A percentile compares a stretch with the other conserved stretches of the same genome.
Conservation (phyloP, 768 basidiomycete genomes). For the Lenzites betulinus region DNA sequence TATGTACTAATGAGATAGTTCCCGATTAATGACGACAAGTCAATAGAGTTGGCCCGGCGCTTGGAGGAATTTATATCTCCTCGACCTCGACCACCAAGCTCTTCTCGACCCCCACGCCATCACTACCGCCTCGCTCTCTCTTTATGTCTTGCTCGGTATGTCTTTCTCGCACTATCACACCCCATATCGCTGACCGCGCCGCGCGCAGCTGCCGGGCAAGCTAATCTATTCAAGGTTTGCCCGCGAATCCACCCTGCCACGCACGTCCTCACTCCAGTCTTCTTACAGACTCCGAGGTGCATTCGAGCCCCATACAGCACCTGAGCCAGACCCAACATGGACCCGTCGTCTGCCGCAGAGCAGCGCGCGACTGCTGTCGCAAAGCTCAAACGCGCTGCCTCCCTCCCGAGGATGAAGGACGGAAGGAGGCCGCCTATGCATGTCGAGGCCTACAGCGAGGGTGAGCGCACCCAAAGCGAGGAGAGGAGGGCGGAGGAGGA, state of each 20-base stretch:
- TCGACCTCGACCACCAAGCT: constrained; percentile 4
- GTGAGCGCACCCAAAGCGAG: constrained; percentile 55
- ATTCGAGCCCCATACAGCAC: constrained; percentile 22
- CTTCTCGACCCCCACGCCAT: constrained; percentile 4
- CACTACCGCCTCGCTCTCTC: constrained; percentile 3
- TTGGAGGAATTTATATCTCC: too few species aligned
- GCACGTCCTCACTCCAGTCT: constrained; percentile 19
- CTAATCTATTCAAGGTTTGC: constrained; percentile 18
- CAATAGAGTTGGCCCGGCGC: too few species aligned
- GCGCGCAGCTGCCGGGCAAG: constrained; percentile 15
- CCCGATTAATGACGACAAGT: too few species aligned
- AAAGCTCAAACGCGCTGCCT: constrained; percentile 89
- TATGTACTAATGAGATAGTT: too few species aligned
- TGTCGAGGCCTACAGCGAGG: constrained; percentile 78
- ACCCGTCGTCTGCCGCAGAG: constrained; percentile 56
- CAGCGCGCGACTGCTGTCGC: constrained; percentile 88
- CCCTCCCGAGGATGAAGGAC: constrained; percentile 88
- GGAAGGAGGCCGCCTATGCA: constrained; percentile 88
- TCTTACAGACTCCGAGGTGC: constrained; percentile 32
- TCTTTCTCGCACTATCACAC: neutral
- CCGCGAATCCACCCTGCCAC: constrained; percentile 16
- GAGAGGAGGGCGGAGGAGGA: constrained; percentile 42
- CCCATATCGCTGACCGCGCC: neutral
- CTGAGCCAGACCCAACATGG: constrained; percentile 32
- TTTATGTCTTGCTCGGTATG: constrained; percentile 27